Evolutionary conservation across 2,329 filamentous ascomycete species (phyloP), one percentile per base, ranked within the genome.

Genomic region (Paecilomyces dactylethromorphus): DNA sequence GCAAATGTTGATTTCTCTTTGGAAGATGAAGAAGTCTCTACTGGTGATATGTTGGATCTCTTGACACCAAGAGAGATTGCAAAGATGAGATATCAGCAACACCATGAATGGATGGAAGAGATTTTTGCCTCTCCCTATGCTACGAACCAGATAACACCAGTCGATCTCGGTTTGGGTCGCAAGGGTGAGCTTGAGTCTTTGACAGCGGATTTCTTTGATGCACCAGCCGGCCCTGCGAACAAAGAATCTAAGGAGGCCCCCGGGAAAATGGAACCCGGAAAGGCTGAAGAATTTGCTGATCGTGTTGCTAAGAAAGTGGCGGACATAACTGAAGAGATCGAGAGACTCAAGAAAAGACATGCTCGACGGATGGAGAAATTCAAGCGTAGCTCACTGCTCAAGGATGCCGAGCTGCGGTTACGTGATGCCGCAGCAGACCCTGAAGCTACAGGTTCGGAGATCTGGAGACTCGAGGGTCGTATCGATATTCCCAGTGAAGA

Each of bases 61-160:
- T 80, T 97, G 62, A 93, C 91, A 0, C 92, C 92, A 2, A 85
- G 92, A 51, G 94, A 99, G 63, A 89, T 99, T 61, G 96, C 92
- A 66, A 81, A 91, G 60, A 85, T 87, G 63, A 85, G 94, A 58
- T 99, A 97, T 73, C 88, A 88, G 71, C 92, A 97, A 70, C 95
- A 99, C 68, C 93, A 99, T 68, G 91, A 96, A 73, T 97, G 93
- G 94, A 96, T 99, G 91, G 94, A 97, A 70, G 93, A 99, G 75
- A 87, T 99, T 29, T 84, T 97, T 57, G 91, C 90, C 0, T 97
- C 93, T 1, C 91, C 92, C 0, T 97, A 96, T 70, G 83, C 89
- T 24, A 89, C 93, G 62, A 84, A 84, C 55, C 91, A 95, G 70
- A 96, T 99, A 59, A 85, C 88, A 8, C 92, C 93, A 0, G 86